Evolutionary conservation across 805 yeast genomes (phyloP).

Genomic region (Kodamaea fukazawae): DNA sequence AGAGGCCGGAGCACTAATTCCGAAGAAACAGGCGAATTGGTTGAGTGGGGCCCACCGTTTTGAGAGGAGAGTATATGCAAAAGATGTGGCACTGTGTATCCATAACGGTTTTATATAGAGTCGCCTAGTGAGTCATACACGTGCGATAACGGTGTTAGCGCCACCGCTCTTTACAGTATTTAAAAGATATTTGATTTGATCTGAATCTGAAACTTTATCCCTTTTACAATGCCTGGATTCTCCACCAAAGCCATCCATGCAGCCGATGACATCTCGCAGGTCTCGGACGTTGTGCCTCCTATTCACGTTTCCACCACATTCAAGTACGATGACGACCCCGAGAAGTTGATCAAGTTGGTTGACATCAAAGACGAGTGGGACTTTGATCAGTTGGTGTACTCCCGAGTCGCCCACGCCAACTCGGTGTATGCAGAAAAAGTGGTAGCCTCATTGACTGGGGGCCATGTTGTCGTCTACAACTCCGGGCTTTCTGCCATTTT

Average conservation of each 20-base stretch:
- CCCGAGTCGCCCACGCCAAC: slow-evolving; percentile 75
- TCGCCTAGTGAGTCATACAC: too few species aligned
- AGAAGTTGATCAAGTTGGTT: slow-evolving; percentile 45
- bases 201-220: too few species aligned
- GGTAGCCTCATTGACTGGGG: slow-evolving; percentile 57
- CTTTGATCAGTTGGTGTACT: slow-evolving; percentile 41
- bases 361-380: slow-evolving; percentile 15
- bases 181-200: too few species aligned
- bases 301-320: slow-evolving; percentile 80
- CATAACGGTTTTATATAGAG: too few species aligned
- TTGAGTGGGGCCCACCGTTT: too few species aligned
- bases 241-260: slow-evolving; percentile 66
- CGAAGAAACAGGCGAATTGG: too few species aligned
- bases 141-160: too few species aligned
- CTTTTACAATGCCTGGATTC: slow-evolving; percentile 41
- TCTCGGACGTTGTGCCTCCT: slow-evolving; percentile 72
- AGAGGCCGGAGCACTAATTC: too few species aligned
- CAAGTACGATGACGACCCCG: slow-evolving; percentile 61
- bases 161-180: too few species aligned
- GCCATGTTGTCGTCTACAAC: slow-evolving; percentile 65
- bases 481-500: slow-evolving; percentile 81
- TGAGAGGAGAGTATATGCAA: too few species aligned
- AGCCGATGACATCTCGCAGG: slow-evolving; percentile 59
- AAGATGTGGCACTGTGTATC: too few species aligned
- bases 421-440: slow-evolving; percentile 64